Percentiles rank a stretch among this genome's conserved stretches.
These are phyloP conservation scores for Fusarium albosuccineum DNA, from an alignment of 2,329 filamentous ascomycete species.

Conservation along the genomic window DNA sequence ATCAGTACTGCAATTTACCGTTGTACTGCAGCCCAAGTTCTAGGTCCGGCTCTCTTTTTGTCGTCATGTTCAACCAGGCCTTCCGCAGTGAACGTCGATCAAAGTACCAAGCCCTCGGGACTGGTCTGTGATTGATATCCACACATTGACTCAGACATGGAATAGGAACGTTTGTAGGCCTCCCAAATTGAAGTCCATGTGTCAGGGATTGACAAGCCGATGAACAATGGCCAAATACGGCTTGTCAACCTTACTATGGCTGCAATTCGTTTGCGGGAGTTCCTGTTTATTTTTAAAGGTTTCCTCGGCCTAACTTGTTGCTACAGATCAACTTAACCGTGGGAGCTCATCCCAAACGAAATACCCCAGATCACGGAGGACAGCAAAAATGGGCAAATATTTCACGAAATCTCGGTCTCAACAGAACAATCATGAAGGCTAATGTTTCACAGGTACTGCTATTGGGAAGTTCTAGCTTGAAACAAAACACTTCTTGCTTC, in stretches of 20 bases:
- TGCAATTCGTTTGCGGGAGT: too few species aligned
- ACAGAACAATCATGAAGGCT: too few species aligned
- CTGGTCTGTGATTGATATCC: not conserved
- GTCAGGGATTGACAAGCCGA: not conserved
- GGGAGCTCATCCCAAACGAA: too few species aligned
- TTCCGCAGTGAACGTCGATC: conserved; percentile 12
- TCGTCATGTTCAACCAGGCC: conserved; percentile 10
- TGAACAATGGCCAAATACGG: too few species aligned
- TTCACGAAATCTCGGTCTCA: too few species aligned
- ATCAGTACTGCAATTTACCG: conserved; percentile 9
- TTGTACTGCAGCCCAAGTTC: conserved; percentile 41
- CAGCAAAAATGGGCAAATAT: too few species aligned
- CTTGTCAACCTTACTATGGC: too few species aligned
- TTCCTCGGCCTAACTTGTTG: too few species aligned
- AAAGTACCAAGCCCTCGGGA: conserved; percentile 1
- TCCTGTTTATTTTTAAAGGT: too few species aligned
- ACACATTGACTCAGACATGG: not conserved
- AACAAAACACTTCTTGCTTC: conserved; percentile 18
- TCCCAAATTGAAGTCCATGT: not conserved
- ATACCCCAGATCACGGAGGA: too few species aligned
- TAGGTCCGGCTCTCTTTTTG: conserved; percentile 24
- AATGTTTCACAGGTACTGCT: not conserved
- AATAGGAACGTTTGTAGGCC: not conserved
- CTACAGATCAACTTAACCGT: too few species aligned
- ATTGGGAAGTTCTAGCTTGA: conserved; percentile 28